Conservation (phyloP, 2,329 filamentous ascomycete species). For the Venturia aucupariae region DNA sequence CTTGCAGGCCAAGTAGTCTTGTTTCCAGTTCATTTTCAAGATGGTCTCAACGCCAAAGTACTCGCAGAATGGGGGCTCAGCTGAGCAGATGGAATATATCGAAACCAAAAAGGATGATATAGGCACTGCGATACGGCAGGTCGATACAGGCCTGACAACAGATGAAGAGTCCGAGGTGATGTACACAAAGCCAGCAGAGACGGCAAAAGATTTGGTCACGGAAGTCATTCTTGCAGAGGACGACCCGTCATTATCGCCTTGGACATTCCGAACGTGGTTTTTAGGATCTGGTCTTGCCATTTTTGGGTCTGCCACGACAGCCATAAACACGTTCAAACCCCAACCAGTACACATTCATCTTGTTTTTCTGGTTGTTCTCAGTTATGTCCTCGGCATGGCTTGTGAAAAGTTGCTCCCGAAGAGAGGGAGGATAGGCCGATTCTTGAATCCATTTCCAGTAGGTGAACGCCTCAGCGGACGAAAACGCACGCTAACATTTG, state of each 20-base stretch:
- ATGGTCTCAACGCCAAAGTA: neutral
- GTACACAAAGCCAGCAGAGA: neutral
- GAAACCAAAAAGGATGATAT: conserved; percentile 6
- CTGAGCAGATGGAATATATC: neutral
- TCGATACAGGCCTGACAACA: neutral
- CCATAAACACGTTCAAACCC: conserved; percentile 42
- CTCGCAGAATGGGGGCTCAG: neutral
- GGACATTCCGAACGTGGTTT: conserved; percentile 15
- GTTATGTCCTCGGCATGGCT: conserved; percentile 34
- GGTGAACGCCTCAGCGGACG: neutral
- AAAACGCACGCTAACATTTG: neutral
- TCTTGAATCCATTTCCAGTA: conserved; percentile 29
- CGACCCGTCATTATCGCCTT: conserved; percentile 15
- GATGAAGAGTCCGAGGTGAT: neutral
- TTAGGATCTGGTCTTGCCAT: conserved; percentile 10
- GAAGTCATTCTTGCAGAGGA: conserved; percentile 13
- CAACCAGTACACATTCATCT: conserved; percentile 36
- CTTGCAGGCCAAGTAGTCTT: neutral
- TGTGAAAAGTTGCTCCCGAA: conserved; percentile 31
- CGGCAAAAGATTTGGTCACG: conserved; percentile 11
- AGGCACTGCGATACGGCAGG: neutral
- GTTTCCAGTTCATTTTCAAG: neutral
- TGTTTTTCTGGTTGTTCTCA: conserved; percentile 38
- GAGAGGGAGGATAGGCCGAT: conserved; percentile 26
- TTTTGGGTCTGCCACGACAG: conserved; percentile 26